These are phyloP conservation scores for Colletotrichum cereale DNA, from an alignment of 2,329 filamentous ascomycete species.

Conservation along the genomic window DNA sequence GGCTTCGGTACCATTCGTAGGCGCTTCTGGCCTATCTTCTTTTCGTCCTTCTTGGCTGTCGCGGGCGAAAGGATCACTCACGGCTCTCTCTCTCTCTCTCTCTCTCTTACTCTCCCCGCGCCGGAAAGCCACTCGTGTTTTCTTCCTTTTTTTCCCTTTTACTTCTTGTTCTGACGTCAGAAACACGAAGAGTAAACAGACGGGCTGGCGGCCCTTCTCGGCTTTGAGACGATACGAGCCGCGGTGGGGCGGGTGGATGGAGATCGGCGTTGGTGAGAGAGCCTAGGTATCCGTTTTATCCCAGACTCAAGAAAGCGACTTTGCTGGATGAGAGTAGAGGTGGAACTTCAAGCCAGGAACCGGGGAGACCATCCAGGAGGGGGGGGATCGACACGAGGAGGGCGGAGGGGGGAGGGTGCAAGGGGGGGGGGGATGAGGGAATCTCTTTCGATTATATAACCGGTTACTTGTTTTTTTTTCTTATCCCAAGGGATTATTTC, in stretches of 20 bases:
- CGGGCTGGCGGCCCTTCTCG: too few species aligned
- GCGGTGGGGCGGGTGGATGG: conserved; percentile 17
- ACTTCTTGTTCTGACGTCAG: background rate
- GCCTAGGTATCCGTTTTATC: background rate
- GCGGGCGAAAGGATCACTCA: too few species aligned
- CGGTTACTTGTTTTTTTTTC: background rate
- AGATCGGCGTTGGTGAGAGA: conserved; percentile 9
- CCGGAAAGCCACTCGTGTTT: background rate
- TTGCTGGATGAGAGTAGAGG: background rate
- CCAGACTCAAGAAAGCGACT: background rate
- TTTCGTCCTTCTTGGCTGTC: too few species aligned
- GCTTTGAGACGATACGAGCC: conserved; percentile 15
- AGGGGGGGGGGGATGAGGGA: background rate
- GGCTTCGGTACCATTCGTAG: background rate
- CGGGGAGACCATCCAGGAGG: background rate
- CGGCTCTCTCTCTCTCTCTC: background rate
- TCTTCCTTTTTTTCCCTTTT: background rate
- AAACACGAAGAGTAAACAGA: background rate
- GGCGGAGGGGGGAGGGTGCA: too few species aligned
- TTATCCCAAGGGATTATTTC: background rate
- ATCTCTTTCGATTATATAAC: background rate
- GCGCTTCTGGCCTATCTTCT: too few species aligned
- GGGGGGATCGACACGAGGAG: background rate
- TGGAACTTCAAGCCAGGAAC: background rate
- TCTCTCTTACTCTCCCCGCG: background rate